Evolutionary conservation across 2,329 filamentous ascomycete genomes (phyloP).

Genomic region (Knoxdaviesia capensis): DNA sequence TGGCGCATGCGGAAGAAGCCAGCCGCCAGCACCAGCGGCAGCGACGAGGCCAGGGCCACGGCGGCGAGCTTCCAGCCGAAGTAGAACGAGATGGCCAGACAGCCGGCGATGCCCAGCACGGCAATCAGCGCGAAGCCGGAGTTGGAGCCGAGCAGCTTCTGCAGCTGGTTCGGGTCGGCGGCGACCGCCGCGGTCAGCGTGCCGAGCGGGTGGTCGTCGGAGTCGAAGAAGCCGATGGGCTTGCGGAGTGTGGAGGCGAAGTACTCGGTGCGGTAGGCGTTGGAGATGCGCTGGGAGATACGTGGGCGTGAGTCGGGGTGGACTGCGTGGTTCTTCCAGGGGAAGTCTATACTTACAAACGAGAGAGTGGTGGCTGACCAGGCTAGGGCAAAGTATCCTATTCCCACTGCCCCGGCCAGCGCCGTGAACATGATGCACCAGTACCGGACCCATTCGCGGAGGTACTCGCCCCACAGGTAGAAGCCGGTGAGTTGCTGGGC

Average conservation of each 20-base stretch:
- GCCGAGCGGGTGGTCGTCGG: conserved; percentile 11
- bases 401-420: conserved; percentile 10
- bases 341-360: conserved; percentile 4
- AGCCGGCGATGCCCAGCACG: conserved; percentile 12
- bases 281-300: conserved; percentile 4
- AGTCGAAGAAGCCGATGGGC: conserved; percentile 11
- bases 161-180: conserved; percentile 12
- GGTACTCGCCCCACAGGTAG: neutral
- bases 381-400: conserved; percentile 10
- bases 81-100: conserved; percentile 10
- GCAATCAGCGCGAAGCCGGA: conserved; percentile 11
- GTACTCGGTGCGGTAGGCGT: conserved; percentile 10
- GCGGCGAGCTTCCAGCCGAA: conserved; percentile 18
- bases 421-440: conserved; percentile 14
- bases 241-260: conserved; percentile 12
- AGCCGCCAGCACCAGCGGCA: conserved; percentile 14
- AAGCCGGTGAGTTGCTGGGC: conserved; percentile 5
- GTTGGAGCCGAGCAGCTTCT: conserved; percentile 13
- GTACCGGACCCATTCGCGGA: conserved; percentile 6
- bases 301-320: neutral
- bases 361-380: conserved; percentile 8
- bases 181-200: conserved; percentile 10
- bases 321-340: neutral
- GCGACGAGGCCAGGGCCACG: conserved; percentile 15
- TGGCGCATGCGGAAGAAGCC: conserved; percentile 27